A percentile compares a stretch with the other conserved stretches of the same genome.
Conservation (phyloP, 495 filamentous ascomycete genomes). For the Glonium stellatum region DNA sequence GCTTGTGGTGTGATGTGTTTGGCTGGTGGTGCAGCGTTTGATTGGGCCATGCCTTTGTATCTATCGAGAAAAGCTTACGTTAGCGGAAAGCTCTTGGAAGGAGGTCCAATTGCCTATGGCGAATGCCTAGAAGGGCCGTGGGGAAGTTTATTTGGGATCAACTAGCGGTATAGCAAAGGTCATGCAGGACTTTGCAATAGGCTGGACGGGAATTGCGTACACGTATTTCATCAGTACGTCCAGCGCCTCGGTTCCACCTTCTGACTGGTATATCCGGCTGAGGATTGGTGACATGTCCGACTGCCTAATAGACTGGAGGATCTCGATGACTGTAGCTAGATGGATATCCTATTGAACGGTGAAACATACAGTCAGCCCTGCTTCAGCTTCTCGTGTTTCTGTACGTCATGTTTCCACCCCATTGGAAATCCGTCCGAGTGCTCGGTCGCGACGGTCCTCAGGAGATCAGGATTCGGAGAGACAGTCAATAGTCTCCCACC, state of each 20-base stretch:
- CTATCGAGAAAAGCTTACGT: constrained; percentile 35
- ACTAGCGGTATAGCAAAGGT: constrained; percentile 6
- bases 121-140: background rate
- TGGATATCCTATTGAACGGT: constrained; percentile 56
- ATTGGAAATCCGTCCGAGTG: constrained; percentile 11
- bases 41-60: constrained; percentile 73
- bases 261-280: constrained; percentile 60
- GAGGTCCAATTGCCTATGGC: background rate
- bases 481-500: constrained; percentile 15
- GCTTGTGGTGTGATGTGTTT: constrained; percentile 61
- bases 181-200: background rate
- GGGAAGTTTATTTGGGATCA: background rate
- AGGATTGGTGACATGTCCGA: constrained; percentile 84
- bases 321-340: constrained; percentile 73
- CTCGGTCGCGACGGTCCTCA: constrained; percentile 5
- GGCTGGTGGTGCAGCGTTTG: constrained; percentile 19
- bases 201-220: constrained; percentile 36
- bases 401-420: constrained; percentile 11
- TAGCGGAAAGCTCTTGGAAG: background rate
- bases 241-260: constrained; percentile 64
- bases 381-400: constrained; percentile 15
- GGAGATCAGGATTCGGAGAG: constrained; percentile 14
- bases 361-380: constrained; percentile 19
- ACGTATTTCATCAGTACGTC: constrained; percentile 76
- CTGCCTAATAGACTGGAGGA: constrained; percentile 82